phyloP scores from a whole-genome alignment of 1,284 basidiomycete species.

The Ustilago loliicola region DNA sequence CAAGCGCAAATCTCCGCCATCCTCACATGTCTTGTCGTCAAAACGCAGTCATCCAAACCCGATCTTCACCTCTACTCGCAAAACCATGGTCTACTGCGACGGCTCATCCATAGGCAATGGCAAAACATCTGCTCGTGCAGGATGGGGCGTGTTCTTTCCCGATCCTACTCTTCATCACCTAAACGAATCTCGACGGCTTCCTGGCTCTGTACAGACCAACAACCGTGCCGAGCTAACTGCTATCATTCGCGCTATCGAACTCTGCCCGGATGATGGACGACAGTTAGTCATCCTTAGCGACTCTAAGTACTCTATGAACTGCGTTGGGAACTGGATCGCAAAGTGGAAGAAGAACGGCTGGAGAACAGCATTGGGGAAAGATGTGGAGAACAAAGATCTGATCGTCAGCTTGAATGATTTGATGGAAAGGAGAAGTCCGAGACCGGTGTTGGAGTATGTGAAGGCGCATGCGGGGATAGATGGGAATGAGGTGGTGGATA shows the following conservation, averaged over 20 bases:
- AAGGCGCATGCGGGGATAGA: slow-evolving; percentile 78
- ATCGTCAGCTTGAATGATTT: slow-evolving; percentile 75
- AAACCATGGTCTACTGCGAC: slow-evolving; percentile 78
- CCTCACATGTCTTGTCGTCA: neutral
- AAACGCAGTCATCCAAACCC: neutral
- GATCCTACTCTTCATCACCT: slow-evolving; percentile 71
- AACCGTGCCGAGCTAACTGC: slow-evolving; percentile 88
- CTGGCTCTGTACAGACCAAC: slow-evolving; percentile 83
- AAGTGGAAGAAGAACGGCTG: slow-evolving; percentile 77
- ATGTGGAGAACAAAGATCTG: slow-evolving; percentile 78
- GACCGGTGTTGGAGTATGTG: slow-evolving; percentile 76
- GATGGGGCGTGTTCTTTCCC: slow-evolving; percentile 66
- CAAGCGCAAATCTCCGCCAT: neutral
- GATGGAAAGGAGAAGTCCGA: slow-evolving; percentile 14
- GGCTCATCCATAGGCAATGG: slow-evolving; percentile 86
- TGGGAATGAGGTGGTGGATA: slow-evolving; percentile 85
- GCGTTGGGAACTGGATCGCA: slow-evolving; percentile 77
- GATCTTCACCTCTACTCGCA: neutral
- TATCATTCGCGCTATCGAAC: slow-evolving; percentile 80
- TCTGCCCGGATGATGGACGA: slow-evolving; percentile 74
- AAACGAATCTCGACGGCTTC: slow-evolving; percentile 82
- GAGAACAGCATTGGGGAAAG: slow-evolving; percentile 72
- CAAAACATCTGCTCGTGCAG: slow-evolving; percentile 50
- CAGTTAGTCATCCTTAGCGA: slow-evolving; percentile 78
- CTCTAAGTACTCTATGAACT: slow-evolving; percentile 61